These are phyloP conservation scores for Vanrija humicola DNA, from an alignment of 1,284 basidiomycete species.

Conservation along the genomic window DNA sequence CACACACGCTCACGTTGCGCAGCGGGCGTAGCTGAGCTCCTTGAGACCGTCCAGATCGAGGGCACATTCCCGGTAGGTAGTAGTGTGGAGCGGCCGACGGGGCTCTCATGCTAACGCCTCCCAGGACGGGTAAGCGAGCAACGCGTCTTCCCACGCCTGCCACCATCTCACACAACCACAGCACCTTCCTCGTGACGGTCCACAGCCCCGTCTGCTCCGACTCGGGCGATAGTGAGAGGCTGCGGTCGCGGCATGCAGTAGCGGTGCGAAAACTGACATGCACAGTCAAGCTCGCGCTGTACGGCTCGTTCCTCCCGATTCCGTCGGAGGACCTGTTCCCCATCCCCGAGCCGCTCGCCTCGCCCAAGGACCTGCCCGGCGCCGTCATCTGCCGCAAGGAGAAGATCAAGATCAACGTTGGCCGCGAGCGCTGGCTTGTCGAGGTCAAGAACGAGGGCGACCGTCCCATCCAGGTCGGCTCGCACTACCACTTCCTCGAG, in stretches of 20 bases:
- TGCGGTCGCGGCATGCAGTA: no score
- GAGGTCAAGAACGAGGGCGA: slow-evolving; percentile 90
- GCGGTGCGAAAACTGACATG: neutral
- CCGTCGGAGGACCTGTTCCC: slow-evolving; percentile 68
- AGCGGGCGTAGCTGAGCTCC: slow-evolving; percentile 41
- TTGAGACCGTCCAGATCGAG: slow-evolving; percentile 86
- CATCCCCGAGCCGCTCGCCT: slow-evolving; percentile 54
- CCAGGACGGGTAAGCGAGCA: slow-evolving; percentile 26
- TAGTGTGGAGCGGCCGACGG: neutral
- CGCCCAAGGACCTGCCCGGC: slow-evolving; percentile 62
- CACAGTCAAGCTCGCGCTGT: slow-evolving; percentile 68
- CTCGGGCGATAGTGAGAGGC: slow-evolving; percentile 58
- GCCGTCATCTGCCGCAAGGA: slow-evolving; percentile 67
- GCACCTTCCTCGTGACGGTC: slow-evolving; percentile 90
- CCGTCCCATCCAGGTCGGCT: slow-evolving; percentile 89
- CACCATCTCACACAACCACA: slow-evolving; percentile 34
- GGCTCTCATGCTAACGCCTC: neutral
- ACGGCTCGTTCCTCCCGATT: slow-evolving; percentile 85
- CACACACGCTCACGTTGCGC: neutral
- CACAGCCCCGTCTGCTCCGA: slow-evolving; percentile 89
- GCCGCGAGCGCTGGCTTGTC: slow-evolving; percentile 65
- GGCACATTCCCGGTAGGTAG: slow-evolving; percentile 75
- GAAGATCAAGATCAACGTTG: slow-evolving; percentile 70
- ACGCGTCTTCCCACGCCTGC: neutral
- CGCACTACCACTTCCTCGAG: slow-evolving; percentile 91